Percentiles rank a stretch among this genome's conserved stretches.
Evolutionary conservation across 352 stramenopile species (phyloP).

Genomic region (Proteromonas lacertae): DNA sequence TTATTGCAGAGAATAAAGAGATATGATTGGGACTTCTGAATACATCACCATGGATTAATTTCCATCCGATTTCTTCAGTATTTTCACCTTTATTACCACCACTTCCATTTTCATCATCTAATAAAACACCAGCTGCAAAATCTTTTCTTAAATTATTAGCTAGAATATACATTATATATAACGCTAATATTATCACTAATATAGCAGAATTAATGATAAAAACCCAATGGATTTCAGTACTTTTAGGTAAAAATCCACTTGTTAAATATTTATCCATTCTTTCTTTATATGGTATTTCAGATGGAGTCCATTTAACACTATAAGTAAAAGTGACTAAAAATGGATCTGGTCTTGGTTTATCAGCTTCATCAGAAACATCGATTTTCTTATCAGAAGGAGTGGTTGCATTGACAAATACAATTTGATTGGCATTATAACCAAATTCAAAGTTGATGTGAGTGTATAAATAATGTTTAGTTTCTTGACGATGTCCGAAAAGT

Average conservation of each 20-base stretch:
- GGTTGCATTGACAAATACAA: slow-evolving; percentile 31
- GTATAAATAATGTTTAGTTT: slow-evolving; percentile 46
- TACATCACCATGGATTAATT: slow-evolving; percentile 75
- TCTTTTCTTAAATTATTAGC: slow-evolving; percentile 84
- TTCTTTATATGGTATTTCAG: slow-evolving; percentile 42
- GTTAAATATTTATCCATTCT: slow-evolving; percentile 35
- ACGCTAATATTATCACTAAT: slow-evolving; percentile 73
- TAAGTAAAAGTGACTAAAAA: slow-evolving; percentile 48
- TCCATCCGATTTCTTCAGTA: slow-evolving; percentile 76
- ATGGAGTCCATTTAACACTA: slow-evolving; percentile 68
- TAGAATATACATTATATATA: slow-evolving; percentile 78
- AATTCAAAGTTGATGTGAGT: slow-evolving; percentile 76
- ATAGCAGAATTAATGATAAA: slow-evolving; percentile 93
- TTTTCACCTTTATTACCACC: slow-evolving; percentile 22
- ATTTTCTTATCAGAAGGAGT: slow-evolving; percentile 6
- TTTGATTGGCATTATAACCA: slow-evolving; percentile 50
- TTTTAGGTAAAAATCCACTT: slow-evolving; percentile 24
- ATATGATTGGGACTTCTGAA: slow-evolving; percentile 62
- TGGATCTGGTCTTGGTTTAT: slow-evolving; percentile 14
- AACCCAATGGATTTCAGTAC: slow-evolving; percentile 75
- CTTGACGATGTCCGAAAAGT: no score
- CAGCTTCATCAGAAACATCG: slow-evolving; percentile 8
- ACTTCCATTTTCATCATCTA: slow-evolving; percentile 25
- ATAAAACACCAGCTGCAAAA: slow-evolving; percentile 76
- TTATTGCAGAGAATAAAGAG: slow-evolving; percentile 49